phyloP scores from a whole-genome alignment of 2,329 filamentous ascomycete species.

The Cladophialophora yegresii region DNA sequence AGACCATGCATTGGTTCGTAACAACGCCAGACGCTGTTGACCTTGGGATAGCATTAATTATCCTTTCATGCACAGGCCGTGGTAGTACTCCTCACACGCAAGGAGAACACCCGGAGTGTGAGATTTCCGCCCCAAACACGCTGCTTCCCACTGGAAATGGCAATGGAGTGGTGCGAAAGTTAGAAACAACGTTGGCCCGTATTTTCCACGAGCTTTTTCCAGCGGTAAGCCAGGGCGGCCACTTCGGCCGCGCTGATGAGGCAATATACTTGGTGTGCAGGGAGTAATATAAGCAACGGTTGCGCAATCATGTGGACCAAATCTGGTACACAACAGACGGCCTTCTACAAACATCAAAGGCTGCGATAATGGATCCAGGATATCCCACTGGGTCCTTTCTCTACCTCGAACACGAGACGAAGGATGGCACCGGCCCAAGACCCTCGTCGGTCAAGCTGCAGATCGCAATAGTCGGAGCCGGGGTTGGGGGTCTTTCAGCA shows the following conservation, averaged over 20 bases:
- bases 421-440: too few species aligned
- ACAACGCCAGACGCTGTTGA: background rate
- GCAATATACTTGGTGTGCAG: background rate
- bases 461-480: constrained; percentile 38
- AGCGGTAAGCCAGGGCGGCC: background rate
- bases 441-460: background rate
- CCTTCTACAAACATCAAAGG: background rate
- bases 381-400: constrained; percentile 9
- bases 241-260: background rate
- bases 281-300: background rate
- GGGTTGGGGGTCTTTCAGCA: constrained; percentile 39
- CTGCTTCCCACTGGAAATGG: background rate
- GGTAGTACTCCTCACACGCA: background rate
- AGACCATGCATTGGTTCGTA: background rate
- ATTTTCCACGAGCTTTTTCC: background rate
- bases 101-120: background rate
- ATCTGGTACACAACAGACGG: background rate
- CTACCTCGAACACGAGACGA: background rate
- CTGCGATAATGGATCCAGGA: background rate
- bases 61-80: background rate
- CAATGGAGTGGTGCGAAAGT: background rate
- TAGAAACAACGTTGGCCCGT: background rate
- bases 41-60: background rate
- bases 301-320: background rate
- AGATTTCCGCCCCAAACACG: background rate